Evolutionary conservation across 2,329 filamentous ascomycete species (phyloP), one percentile per base, ranked within the genome.

Genomic region (Aureobasidium namibiae): DNA sequence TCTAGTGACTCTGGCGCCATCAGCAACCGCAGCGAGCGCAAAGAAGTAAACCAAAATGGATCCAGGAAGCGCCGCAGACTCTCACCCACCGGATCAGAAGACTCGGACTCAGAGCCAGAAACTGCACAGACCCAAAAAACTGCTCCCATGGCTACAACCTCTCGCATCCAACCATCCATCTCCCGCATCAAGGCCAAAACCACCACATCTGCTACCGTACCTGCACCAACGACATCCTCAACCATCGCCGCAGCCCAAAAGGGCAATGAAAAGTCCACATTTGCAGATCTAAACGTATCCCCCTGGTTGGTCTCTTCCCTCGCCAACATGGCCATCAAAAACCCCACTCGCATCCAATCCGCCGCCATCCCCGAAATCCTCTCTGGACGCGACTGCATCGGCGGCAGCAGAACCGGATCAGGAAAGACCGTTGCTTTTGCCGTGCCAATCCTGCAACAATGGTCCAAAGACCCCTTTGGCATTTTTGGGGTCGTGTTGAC

Each of bases 381-480:
- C 34, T 87, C 90, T 66, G 94, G 94, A 6, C 82, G 89, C 66
- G 92, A 99, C 74, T 96, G 91, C 70, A 96, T 99, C 66, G 94
- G 94, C 69, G 92, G 92, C 38, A 95, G 90, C 69, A 82, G 91
- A 63, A 99, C 94, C 0, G 94, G 94, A 78, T 96, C 92, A 13
- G 94, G 94, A 75, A 99, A 99, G 77, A 99, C 94, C 3, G 86
- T 97, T 44, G 92, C 94, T 1, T 99, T 99, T 73, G 89, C 92
- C 1, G 90, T 92, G 10, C 94, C 94, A 0, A 95, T 99, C 61
- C 77, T 99, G 63, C 92, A 97, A 71, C 88, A 87, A 73, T 97
- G 92, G 91, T 85, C 92, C 2, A 83, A 91, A 69, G 92, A 99
- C 75, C 94, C 94, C 0, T 87, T 87, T 61, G 94, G 90, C 44